Evolutionary conservation across 2,329 filamentous ascomycete species (phyloP).

Genomic region (Aspergillus thermomutatus): DNA sequence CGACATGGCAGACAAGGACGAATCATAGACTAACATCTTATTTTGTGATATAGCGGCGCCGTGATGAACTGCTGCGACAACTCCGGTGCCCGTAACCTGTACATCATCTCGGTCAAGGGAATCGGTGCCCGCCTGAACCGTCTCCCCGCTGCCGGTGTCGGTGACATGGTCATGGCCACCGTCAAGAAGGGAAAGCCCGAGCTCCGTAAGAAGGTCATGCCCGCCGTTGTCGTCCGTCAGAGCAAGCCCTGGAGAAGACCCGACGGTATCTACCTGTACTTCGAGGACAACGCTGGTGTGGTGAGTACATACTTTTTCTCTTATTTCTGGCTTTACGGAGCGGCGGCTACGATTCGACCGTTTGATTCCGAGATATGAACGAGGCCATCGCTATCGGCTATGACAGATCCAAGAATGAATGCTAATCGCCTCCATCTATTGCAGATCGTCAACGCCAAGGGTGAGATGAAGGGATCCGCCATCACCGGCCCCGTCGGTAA

Average conservation of each 20-base stretch:
- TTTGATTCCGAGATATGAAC: too few species aligned
- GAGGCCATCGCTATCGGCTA: neutral
- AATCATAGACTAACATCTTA: constrained; percentile 15
- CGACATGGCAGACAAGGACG: constrained; percentile 8
- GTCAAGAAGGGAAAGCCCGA: constrained; percentile 99
- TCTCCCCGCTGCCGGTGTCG: constrained; percentile 93
- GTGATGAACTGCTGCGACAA: constrained; percentile 99
- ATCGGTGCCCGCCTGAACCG: constrained; percentile 97
- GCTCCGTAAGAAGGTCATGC: constrained; percentile 99
- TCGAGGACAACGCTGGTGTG: constrained; percentile 99
- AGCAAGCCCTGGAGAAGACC: constrained; percentile 99
- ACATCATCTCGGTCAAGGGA: constrained; percentile 99
- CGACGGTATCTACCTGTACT: constrained; percentile 99
- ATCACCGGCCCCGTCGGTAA: constrained; percentile 99
- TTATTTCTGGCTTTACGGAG: neutral
- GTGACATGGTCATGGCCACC: constrained; percentile 99
- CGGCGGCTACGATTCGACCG: neutral
- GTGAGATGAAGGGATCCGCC: constrained; percentile 99
- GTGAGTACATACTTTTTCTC: constrained; percentile 55
- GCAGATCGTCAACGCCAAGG: constrained; percentile 99
- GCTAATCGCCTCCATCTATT: neutral
- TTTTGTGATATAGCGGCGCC: constrained; percentile 66
- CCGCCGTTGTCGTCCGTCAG: constrained; percentile 97
- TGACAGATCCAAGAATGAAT: neutral
- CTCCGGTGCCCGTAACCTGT: constrained; percentile 96